Base-by-base conservation (phyloP, 352 stramenopile species). In the Aphanomyces astaci region DNA sequence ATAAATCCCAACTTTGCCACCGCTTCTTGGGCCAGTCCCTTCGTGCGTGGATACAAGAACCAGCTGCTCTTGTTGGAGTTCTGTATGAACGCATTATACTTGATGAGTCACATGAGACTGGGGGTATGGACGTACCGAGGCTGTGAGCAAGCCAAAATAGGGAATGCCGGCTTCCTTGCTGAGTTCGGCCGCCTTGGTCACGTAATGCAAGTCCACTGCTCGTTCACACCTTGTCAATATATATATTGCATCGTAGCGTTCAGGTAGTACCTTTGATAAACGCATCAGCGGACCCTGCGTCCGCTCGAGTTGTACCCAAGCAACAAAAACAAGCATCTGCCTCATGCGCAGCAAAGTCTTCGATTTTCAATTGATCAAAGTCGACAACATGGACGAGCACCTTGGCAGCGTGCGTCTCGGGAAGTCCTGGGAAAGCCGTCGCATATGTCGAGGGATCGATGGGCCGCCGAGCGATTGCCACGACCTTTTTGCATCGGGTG, bases 11-110 rank as follows among this genome's bases (percentile, higher is more conserved):
- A 67, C 13, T 73, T 71, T 68, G 76, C 75, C 65, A 92, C 78
- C 45, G 76, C 84, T n/a, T 84, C 78, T 69, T 90, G 82, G 15
- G 76, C 79, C 66, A 90, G 77, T 25, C 80, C 84, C 75, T 92
- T 92, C 4, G 82, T 90, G 72, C 88, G 72, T 9, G 79, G 77
- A 72, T 90, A 92, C 64, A 90, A 71, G 64, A 90, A 86, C 84
- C 84, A 92, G 57, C 80, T 89, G 72, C 78, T 74, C 73, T 87
- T 88, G 68, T 86, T 83, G 11, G 81, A 76, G 13, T 72, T 71
- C 65, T 88, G 67, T 2, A 28, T 49, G 31, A 45, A 65, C 7
- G 7, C 36, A 43, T 15, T 43, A 15, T 43, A 43, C 36, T 15
- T 43, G 36, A 15, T 15, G 36, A 64, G 43, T 17, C 5, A 32